Evolutionary conservation across 1,284 basidiomycete genomes (phyloP).

Genomic region (Tilletia walkeri): DNA sequence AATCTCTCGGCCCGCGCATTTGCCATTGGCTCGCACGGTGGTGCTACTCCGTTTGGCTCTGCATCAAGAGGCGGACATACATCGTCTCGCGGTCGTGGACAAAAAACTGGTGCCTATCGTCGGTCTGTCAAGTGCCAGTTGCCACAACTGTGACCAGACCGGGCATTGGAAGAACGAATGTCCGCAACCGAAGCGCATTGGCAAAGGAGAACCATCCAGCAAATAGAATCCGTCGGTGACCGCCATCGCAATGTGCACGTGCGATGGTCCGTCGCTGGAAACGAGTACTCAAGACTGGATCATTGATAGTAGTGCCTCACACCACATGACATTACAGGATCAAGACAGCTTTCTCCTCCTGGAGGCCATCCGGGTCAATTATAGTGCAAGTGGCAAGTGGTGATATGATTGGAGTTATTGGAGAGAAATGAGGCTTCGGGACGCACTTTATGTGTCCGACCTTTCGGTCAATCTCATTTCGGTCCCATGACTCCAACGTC

Average conservation of each 20-base stretch:
- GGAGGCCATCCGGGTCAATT: background rate
- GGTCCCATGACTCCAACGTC: background rate
- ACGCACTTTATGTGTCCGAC: background rate
- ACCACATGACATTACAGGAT: background rate
- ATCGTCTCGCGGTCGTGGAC: background rate
- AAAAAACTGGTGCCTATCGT: background rate
- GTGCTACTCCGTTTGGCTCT: background rate
- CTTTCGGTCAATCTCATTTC: background rate
- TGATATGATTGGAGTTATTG: background rate
- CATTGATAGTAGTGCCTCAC: background rate
- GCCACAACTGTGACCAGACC: background rate
- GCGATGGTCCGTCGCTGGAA: background rate
- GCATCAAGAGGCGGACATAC: background rate
- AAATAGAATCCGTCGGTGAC: background rate
- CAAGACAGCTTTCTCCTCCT: background rate
- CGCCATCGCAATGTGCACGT: background rate
- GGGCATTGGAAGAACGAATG: background rate
- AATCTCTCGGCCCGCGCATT: background rate
- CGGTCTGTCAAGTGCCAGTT: background rate
- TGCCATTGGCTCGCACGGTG: background rate
- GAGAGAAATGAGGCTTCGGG: background rate
- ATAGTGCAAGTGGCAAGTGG: background rate
- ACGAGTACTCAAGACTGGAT: background rate
- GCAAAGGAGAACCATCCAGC: background rate
- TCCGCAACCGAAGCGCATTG: background rate